A percentile compares a stretch with the other conserved stretches of the same genome.
phyloP scores from a whole-genome alignment of 352 stramenopile genomes.

The Pythium guiyangense region DNA sequence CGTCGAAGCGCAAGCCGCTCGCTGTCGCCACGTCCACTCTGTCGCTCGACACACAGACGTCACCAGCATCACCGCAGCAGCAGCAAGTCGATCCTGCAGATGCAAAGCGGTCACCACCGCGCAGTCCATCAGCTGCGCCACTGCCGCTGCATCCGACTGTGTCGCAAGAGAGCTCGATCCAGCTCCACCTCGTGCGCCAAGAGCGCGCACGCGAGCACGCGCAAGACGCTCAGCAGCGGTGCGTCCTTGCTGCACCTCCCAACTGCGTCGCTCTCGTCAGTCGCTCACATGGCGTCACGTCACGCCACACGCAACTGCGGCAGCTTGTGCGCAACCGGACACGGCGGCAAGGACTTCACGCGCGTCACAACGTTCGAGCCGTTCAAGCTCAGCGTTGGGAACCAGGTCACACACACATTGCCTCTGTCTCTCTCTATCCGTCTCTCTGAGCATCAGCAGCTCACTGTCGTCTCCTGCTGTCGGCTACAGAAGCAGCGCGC shows the following conservation, averaged over 20 bases:
- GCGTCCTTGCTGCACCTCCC: no score
- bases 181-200: slow-evolving; percentile 50
- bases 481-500: slow-evolving; percentile 4
- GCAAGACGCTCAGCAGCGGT: slow-evolving; percentile 40
- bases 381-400: slow-evolving; percentile 58
- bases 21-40: no score
- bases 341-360: slow-evolving; percentile 48
- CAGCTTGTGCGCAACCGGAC: slow-evolving; percentile 22
- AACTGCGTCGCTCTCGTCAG: no score
- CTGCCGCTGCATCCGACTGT: slow-evolving; percentile 42
- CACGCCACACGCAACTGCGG: not conserved
- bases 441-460: not conserved
- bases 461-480: no score
- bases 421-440: not conserved
- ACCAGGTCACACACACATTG: slow-evolving; percentile 35
- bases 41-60: no score
- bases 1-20: no score
- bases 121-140: not conserved
- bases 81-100: no score
- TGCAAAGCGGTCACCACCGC: no score
- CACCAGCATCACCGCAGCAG: no score
- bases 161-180: slow-evolving; percentile 56
- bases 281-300: no score
- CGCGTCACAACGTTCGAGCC: slow-evolving; percentile 43
- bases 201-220: slow-evolving; percentile 39